phyloP scores from a whole-genome alignment of 805 yeast genomes.

The Starmerella bacillaris region DNA sequence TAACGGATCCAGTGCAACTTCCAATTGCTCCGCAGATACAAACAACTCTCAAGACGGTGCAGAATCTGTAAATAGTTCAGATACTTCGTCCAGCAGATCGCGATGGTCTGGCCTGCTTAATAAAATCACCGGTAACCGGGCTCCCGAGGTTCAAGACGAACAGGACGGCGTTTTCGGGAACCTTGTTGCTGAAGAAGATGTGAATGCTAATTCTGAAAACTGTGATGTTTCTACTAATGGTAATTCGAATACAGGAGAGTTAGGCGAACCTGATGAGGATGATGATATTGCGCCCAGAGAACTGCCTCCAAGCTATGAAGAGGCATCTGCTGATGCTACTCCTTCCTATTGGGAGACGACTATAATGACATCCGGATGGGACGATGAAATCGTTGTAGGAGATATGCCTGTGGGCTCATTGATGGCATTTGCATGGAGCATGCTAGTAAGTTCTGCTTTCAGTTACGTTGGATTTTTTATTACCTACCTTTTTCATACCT shows the following conservation, averaged over 20 bases:
- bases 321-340: constrained; percentile 81
- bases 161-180: constrained; percentile 86
- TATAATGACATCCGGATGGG: constrained; percentile 53
- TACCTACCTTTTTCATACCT: constrained; percentile 80
- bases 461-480: constrained; percentile 84
- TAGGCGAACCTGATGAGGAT: constrained; percentile 12
- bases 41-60: too few relatives aligned
- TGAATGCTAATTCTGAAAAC: constrained; percentile 18
- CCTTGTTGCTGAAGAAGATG: constrained; percentile 74
- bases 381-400: constrained; percentile 81
- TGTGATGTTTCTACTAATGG: constrained; percentile 5
- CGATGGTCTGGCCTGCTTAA: constrained; percentile 8
- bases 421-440: constrained; percentile 81
- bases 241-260: constrained; percentile 5
- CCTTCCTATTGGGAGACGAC: constrained; percentile 97
- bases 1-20: too few relatives aligned
- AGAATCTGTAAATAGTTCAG: too few relatives aligned
- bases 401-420: constrained; percentile 89
- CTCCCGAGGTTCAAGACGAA: constrained; percentile 15
- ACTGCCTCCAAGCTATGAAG: constrained; percentile 75
- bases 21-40: too few relatives aligned
- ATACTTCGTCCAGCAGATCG: not conserved
- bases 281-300: constrained; percentile 28
- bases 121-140: constrained; percentile 2
- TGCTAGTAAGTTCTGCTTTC: constrained; percentile 73